Conservation (phyloP, 2,329 filamentous ascomycete species). For the Trichoderma sp. region DNA sequence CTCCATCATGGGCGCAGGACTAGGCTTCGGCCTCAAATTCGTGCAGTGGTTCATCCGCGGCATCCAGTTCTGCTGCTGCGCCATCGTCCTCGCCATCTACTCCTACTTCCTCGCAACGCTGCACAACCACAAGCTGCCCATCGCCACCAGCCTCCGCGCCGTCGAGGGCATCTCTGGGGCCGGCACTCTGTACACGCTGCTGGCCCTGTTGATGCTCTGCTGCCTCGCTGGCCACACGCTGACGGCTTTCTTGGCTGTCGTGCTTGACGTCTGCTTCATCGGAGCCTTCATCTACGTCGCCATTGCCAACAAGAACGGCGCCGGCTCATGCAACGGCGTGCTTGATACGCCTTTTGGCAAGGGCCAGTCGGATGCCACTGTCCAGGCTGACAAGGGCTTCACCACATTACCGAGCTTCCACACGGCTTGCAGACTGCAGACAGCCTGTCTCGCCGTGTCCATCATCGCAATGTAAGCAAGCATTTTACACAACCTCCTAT, state of each 20-base stretch:
- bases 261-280: slow-evolving; percentile 74
- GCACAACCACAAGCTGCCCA: slow-evolving; percentile 59
- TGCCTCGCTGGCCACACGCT: slow-evolving; percentile 72
- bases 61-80: slow-evolving; percentile 69
- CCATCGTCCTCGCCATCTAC: slow-evolving; percentile 74
- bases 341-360: slow-evolving; percentile 68
- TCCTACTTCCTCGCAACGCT: slow-evolving; percentile 81
- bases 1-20: slow-evolving; percentile 31
- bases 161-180: slow-evolving; percentile 76
- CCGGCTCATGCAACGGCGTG: slow-evolving; percentile 56
- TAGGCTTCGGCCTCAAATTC: slow-evolving; percentile 59
- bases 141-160: slow-evolving; percentile 65
- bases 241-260: slow-evolving; percentile 68
- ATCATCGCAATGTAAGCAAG: slow-evolving; percentile 68
- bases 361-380: slow-evolving; percentile 52
- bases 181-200: slow-evolving; percentile 69
- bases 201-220: slow-evolving; percentile 72
- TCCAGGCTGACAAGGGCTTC: slow-evolving; percentile 48
- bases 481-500: background rate
- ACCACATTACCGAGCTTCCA: slow-evolving; percentile 46
- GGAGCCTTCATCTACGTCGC: slow-evolving; percentile 81
- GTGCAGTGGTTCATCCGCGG: slow-evolving; percentile 69
- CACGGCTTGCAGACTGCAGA: slow-evolving; percentile 70
- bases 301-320: slow-evolving; percentile 67
- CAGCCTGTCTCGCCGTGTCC: slow-evolving; percentile 71